Base-by-base conservation (phyloP, 108 stramenopile species). In the Skeletonema potamos region DNA sequence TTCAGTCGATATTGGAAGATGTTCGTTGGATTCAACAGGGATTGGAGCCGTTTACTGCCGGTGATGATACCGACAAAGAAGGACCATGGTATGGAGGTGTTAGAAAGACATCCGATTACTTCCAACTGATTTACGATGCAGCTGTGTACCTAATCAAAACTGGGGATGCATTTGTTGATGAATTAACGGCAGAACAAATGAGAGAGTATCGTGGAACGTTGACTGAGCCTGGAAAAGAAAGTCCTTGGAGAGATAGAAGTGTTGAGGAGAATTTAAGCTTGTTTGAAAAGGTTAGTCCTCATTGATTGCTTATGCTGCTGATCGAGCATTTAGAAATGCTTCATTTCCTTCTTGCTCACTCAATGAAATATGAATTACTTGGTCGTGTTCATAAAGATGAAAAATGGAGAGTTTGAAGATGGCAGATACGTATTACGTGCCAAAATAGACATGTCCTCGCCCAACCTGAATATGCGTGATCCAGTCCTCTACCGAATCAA, bases 401-500 rank as follows among this genome's bases (percentile, higher is more conserved):
- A 66, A 65, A 64, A 76, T 13, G 91, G 93, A 37, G 70, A 88
- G 17, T 88, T 46, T 60, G 65, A 69, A 36, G 91, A 92, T 56
- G 93, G 93, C 33, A 87, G 77, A 37, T 89, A 92, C 64, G 80
- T 93, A 33, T 58, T 95, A 0, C 84, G 96, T 8, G 94, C 94
- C 27, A 97, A 97, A 82, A 97, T 97, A 65, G 93, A 95, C 77
- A 95, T 97, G 94, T 48, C 93, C 2, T 89, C 88, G 0, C 92
- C 94, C 12, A 97, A 97, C 61, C 82, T 97, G 33, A 97, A 97
- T 71, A 82, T 97, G 77, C 82, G 96, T 30, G 96, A 97, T 85
- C 96, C 96, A 29, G 83, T 93, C 27, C 60, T 95, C 1, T 97
- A 93, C 64, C 89, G 96, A n/a, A 94, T 97, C 76, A 92, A 94